phyloP scores from a whole-genome alignment of 2,329 filamentous ascomycete species.

The Raffaelea arxii region DNA sequence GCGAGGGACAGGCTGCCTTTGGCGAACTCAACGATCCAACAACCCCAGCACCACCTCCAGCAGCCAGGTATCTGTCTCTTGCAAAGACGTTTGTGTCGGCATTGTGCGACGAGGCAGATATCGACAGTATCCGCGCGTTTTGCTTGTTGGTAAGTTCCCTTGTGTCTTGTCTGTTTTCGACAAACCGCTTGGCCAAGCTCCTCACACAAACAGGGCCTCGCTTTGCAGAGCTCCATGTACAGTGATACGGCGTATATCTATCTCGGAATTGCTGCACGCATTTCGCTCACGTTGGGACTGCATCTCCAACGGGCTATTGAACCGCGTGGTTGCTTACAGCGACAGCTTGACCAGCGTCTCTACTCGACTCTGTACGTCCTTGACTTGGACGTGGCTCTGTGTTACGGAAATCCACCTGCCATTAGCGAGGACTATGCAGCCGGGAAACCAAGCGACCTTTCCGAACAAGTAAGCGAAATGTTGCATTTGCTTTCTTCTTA shows the following conservation, averaged over 20 bases:
- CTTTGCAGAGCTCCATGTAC: constrained; percentile 16
- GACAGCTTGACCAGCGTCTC: constrained; percentile 16
- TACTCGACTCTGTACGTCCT: constrained; percentile 17
- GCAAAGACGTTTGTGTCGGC: constrained; percentile 16
- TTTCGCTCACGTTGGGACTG: constrained; percentile 17
- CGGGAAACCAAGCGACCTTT: constrained; percentile 8
- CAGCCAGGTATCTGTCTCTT: constrained; percentile 15
- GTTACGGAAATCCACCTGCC: constrained; percentile 17
- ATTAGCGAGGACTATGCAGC: constrained; percentile 14
- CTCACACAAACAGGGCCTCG: constrained; percentile 8
- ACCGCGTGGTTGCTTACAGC: constrained; percentile 15
- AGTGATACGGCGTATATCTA: constrained; percentile 18
- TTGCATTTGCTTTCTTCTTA: not conserved
- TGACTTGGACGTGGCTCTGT: constrained; percentile 17
- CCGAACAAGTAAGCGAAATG: constrained; percentile 13
- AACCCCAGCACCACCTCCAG: constrained; percentile 8
- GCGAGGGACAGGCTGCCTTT: constrained; percentile 12
- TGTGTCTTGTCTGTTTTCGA: not conserved
- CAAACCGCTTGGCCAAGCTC: not conserved
- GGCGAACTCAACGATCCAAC: constrained; percentile 2
- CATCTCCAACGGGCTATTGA: constrained; percentile 15
- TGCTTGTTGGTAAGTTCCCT: constrained; percentile 14
- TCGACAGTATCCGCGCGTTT: constrained; percentile 17
- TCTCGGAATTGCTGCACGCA: constrained; percentile 17
- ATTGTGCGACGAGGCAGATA: constrained; percentile 17